These are phyloP conservation scores for Fusarium musae DNA, from an alignment of 2,329 filamentous ascomycete species.

Conservation along the genomic window DNA sequence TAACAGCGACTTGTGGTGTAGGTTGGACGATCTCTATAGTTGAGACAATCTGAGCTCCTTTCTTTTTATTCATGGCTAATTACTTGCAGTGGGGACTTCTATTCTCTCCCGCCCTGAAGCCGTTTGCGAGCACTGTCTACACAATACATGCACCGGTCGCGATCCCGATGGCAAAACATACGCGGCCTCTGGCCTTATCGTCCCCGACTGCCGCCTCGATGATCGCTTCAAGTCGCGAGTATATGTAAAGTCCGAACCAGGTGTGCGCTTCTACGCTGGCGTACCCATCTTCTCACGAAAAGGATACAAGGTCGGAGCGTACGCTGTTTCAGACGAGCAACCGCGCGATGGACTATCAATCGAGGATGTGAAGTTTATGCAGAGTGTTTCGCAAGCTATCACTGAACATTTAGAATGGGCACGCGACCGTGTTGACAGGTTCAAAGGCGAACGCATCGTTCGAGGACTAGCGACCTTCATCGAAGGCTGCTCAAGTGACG, in stretches of 20 bases:
- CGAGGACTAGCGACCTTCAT: conserved; percentile 65
- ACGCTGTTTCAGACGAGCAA: conserved; percentile 68
- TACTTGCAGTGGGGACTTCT: conserved; percentile 37
- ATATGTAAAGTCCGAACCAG: conserved; percentile 48
- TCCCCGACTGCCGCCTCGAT: conserved; percentile 48
- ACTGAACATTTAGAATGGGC: conserved; percentile 71
- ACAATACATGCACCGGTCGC: conserved; percentile 40
- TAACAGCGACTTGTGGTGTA: conserved; percentile 50
- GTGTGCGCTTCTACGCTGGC: conserved; percentile 53
- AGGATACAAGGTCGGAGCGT: conserved; percentile 68
- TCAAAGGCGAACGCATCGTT: conserved; percentile 64
- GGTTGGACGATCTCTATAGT: conserved; percentile 24
- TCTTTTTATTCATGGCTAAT: background rate
- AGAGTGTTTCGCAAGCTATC: conserved; percentile 65
- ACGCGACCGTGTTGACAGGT: conserved; percentile 62
- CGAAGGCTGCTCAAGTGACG: conserved; percentile 57
- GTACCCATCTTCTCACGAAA: conserved; percentile 68
- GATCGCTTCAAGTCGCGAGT: conserved; percentile 47
- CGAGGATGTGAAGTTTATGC: conserved; percentile 63
- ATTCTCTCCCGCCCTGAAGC: conserved; percentile 48
- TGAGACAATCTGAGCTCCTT: background rate
- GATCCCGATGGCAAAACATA: conserved; percentile 43
- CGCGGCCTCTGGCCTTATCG: conserved; percentile 44
- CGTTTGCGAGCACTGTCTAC: conserved; percentile 47
- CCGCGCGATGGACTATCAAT: conserved; percentile 61